Conservation (phyloP, 78 protist species). For the Creolimax fragrantissima region DNA sequence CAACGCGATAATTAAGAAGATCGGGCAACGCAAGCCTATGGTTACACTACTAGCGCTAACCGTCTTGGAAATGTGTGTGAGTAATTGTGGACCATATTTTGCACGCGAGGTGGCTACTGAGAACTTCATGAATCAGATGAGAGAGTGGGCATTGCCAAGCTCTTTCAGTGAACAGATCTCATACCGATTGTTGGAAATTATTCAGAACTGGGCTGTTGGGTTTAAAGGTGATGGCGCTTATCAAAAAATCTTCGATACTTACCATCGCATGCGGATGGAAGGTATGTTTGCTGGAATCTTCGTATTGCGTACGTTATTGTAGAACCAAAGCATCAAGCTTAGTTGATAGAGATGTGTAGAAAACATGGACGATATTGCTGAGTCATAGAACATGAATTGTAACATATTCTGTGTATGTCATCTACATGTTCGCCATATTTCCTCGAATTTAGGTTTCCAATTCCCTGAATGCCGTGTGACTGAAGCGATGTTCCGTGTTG, state of each 20-base stretch:
- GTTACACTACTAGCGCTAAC: not conserved
- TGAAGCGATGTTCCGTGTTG: not conserved
- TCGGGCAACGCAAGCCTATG: not conserved
- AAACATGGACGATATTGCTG: no score
- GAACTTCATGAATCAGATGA: not conserved
- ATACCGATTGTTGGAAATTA: not conserved
- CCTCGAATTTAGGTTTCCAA: not conserved
- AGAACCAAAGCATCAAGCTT: no score
- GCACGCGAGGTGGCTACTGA: not conserved
- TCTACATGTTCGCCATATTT: no score
- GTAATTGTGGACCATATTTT: not conserved
- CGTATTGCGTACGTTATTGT: no score
- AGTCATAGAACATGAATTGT: no score
- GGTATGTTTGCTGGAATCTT: not conserved
- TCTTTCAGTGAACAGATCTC: not conserved
- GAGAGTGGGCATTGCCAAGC: not conserved
- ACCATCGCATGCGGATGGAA: not conserved
- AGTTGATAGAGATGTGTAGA: no score
- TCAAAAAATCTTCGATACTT: not conserved
- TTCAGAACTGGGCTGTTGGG: constrained; percentile 3
- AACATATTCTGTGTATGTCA: no score
- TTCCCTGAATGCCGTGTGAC: not conserved
- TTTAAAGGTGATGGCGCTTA: not conserved
- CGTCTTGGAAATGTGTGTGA: constrained; percentile 7
- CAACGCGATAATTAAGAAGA: not conserved